Conservation (phyloP, 345 rosid genomes). For the Schrenkiella parvula region DNA sequence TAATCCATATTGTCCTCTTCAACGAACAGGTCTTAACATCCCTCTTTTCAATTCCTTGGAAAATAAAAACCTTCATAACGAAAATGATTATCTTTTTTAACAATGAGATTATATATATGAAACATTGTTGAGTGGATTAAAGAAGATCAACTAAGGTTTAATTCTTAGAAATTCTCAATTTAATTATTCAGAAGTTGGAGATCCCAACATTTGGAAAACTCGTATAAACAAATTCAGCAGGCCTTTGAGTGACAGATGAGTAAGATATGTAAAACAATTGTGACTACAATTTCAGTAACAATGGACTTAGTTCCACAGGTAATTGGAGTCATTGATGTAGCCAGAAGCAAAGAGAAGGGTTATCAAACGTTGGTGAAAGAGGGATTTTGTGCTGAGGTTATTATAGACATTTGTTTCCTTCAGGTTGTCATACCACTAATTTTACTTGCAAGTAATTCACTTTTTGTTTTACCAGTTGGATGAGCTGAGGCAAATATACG, state of each 20-base stretch:
- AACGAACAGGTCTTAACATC: background rate
- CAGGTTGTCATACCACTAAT: background rate
- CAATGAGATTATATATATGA: background rate
- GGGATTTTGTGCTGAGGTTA: constrained; percentile 91
- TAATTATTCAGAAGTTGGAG: background rate
- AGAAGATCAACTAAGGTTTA: background rate
- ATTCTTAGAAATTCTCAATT: background rate
- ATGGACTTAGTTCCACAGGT: constrained; percentile 42
- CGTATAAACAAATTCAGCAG: background rate
- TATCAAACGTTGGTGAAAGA: constrained; percentile 87
- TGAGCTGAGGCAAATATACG: constrained; percentile 91
- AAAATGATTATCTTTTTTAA: background rate
- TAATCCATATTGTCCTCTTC: background rate
- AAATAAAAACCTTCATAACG: background rate
- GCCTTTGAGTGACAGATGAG: constrained; percentile 4
- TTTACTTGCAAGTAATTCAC: background rate
- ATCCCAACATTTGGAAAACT: no score
- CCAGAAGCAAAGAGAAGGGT: constrained; percentile 79
- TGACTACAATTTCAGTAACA: constrained; percentile 11
- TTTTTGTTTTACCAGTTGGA: constrained; percentile 56
- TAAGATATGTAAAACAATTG: background rate
- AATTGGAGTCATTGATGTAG: constrained; percentile 81
- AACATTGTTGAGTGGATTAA: background rate
- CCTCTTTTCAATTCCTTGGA: background rate
- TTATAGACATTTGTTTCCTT: background rate